These are phyloP conservation scores for Umbelopsis ramanniana DNA, from an alignment of 192 early-diverging fungal species.

Conservation along the genomic window DNA sequence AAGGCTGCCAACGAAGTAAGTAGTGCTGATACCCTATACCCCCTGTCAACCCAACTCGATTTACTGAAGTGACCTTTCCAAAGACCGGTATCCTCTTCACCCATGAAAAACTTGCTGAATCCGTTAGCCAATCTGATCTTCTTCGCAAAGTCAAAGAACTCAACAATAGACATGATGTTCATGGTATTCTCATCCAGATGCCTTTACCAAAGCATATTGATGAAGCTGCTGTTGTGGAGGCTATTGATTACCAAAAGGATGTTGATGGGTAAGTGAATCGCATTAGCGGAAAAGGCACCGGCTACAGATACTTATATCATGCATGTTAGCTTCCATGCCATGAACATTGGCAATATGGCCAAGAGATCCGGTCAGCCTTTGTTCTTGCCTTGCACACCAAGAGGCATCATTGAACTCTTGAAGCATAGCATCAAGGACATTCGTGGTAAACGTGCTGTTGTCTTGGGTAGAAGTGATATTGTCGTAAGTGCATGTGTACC, in stretches of 20 bases:
- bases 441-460: constrained; percentile 85
- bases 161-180: constrained; percentile 83
- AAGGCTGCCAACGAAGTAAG: constrained; percentile 80
- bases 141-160: constrained; percentile 68
- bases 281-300: not conserved
- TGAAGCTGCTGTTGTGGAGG: constrained; percentile 77
- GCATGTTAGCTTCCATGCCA: constrained; percentile 76
- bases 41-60: not conserved
- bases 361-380: constrained; percentile 78
- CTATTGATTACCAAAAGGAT: constrained; percentile 86
- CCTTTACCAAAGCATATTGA: constrained; percentile 87
- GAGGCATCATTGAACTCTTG: constrained; percentile 87
- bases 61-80: not conserved
- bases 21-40: too few species aligned
- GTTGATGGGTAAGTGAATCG: constrained; percentile 80
- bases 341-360: constrained; percentile 89
- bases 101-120: constrained; percentile 63
- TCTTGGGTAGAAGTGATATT: constrained; percentile 96
- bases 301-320: not conserved
- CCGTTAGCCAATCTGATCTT: constrained; percentile 73
- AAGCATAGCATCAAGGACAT: constrained; percentile 64
- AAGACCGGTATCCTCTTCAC: constrained; percentile 77
- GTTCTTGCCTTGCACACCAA: constrained; percentile 95
- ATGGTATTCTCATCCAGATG: constrained; percentile 95
- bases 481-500: constrained; percentile 56